Evolutionary conservation across 345 rosid genomes (phyloP), one percentile per base, ranked within the genome.

Genomic region (Cardiospermum halicacabum): DNA sequence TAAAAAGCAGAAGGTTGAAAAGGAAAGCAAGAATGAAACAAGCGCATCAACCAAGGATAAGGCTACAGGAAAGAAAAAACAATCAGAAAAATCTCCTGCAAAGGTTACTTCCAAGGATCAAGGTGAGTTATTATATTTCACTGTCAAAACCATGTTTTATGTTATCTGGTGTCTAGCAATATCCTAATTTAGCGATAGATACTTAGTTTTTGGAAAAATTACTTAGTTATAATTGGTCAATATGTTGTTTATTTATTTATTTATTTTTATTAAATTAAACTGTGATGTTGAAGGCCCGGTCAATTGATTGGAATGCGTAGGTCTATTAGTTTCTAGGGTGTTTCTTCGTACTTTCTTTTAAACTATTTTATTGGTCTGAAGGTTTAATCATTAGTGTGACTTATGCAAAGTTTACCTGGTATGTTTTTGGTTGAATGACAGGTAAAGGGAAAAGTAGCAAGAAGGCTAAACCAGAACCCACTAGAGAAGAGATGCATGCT

Each of bases 401-500:
- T 43, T 28, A 7, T 13, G 21, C 53, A 30, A 18, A 3, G 31
- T 47, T 25, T 32, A 30, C 42, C 58, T 50, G 3, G 21, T 66
- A 49, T 48, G 48, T 56, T 43, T 18, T 81, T 68, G 26, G 63
- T 59, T 16, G 19, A 59, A 55, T 40, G 32, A 30, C 62, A 85
- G 85, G 82, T 47, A 83, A 87, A 84, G 85, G 80, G 22, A 91
- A 85, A 82, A 62, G 74, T 63, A 58, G 72, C 58, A 91, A 83
- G 83, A 87, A 81, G 80, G 74, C 82, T 25, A 83, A 83, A 81
- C 60, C 76, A 8, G 91, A 83, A 53, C 99, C 99, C 55, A 87
- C 76, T 69, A 87, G 86, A 77, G 84, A 81, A 67, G 93, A 94
- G 79, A 85, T 94, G 92, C 97, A 84, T 78, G 85, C 75, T 58